Percentiles rank a stretch among this genome's conserved stretches.
Evolutionary conservation across 345 rosid species (phyloP).

Genomic region (Carallia brachiata): DNA sequence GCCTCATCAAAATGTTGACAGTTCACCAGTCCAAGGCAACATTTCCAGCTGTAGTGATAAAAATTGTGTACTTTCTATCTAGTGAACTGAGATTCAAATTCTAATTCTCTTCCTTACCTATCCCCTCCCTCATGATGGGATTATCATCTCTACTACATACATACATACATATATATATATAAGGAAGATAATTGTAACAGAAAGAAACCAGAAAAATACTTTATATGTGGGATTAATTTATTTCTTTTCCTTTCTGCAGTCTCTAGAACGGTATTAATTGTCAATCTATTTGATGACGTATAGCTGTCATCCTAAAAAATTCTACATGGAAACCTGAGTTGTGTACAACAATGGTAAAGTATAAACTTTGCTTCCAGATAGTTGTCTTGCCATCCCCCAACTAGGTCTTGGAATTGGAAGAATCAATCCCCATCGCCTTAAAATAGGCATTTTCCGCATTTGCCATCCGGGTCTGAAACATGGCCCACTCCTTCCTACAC

Average conservation of each 20-base stretch:
- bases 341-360: constrained; percentile 12
- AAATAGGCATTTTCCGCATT: constrained; percentile 65
- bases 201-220: background rate
- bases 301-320: background rate
- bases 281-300: no score
- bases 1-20: background rate
- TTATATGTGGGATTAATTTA: constrained; percentile 3
- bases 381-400: constrained; percentile 21
- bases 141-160: no score
- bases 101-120: no score
- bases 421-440: constrained; percentile 26
- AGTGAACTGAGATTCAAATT: no score
- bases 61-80: no score
- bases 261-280: constrained; percentile 2
- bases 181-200: constrained; percentile 42
- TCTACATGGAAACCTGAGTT: constrained; percentile 15
- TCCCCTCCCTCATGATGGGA: no score
- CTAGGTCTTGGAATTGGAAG: constrained; percentile 37
- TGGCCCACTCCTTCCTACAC: constrained; percentile 76
- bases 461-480: constrained; percentile 58
- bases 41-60: no score
- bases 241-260: background rate
- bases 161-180: no score
- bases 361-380: constrained; percentile 17
- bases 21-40: no score